Percentiles rank a stretch among this genome's conserved stretches.
These are phyloP conservation scores for Pseudogymnoascus sp. DNA, from an alignment of 2,329 filamentous ascomycete species.

Conservation along the genomic window DNA sequence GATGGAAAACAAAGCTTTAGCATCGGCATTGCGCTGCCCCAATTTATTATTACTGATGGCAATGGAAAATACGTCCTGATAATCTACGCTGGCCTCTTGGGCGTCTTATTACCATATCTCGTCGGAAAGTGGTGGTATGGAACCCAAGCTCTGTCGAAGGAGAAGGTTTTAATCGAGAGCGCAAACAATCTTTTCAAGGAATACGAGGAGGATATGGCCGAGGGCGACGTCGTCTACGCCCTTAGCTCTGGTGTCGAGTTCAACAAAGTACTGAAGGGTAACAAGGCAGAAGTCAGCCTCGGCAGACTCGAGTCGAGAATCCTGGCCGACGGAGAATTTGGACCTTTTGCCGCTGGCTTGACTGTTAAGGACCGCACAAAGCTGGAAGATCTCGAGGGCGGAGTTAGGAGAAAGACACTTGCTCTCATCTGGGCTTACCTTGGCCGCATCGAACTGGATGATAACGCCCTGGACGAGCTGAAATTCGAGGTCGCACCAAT, in stretches of 20 bases:
- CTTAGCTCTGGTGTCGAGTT: constrained; percentile 84
- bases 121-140: constrained; percentile 99
- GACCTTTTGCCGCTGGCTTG: constrained; percentile 48
- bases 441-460: constrained; percentile 75
- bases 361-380: constrained; percentile 65
- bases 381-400: constrained; percentile 72
- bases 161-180: constrained; percentile 85
- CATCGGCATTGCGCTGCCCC: constrained; percentile 91
- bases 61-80: constrained; percentile 93
- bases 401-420: constrained; percentile 73
- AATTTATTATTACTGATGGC: constrained; percentile 85
- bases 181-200: constrained; percentile 92
- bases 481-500: constrained; percentile 87
- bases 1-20: constrained; percentile 98
- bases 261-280: constrained; percentile 63
- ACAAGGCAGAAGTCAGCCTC: constrained; percentile 71
- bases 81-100: constrained; percentile 79
- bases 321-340: constrained; percentile 48
- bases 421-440: constrained; percentile 93
- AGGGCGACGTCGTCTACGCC: constrained; percentile 69
- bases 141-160: constrained; percentile 84
- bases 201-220: constrained; percentile 76
- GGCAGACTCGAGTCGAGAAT: constrained; percentile 78
- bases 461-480: constrained; percentile 66
- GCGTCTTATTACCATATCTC: constrained; percentile 81